Evolutionary conservation across 2,329 filamentous ascomycete species (phyloP).

Genomic region (Acarospora socialis): DNA sequence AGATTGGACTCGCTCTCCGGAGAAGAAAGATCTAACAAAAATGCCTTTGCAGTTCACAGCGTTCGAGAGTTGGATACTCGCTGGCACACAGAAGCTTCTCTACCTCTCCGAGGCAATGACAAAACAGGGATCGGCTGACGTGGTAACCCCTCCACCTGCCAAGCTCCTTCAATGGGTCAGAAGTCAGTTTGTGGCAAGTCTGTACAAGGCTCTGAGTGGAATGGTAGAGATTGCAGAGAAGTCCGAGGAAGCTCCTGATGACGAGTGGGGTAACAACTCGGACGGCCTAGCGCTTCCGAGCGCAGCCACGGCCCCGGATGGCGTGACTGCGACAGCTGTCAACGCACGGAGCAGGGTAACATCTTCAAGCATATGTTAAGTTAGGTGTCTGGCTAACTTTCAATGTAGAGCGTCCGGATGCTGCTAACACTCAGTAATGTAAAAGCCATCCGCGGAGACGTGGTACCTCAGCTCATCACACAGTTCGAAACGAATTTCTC

Average conservation of each 20-base stretch:
- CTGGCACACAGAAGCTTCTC: slow-evolving; percentile 85
- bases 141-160: slow-evolving; percentile 69
- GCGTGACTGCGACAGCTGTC: slow-evolving; percentile 32
- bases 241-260: slow-evolving; percentile 42
- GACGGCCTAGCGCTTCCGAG: slow-evolving; percentile 19
- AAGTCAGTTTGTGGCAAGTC: slow-evolving; percentile 78
- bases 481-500: slow-evolving; percentile 91
- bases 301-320: slow-evolving; percentile 21
- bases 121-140: slow-evolving; percentile 57
- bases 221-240: slow-evolving; percentile 95
- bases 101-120: slow-evolving; percentile 78
- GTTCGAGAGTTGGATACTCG: slow-evolving; percentile 69
- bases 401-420: slow-evolving; percentile 76
- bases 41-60: slow-evolving; percentile 78
- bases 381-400: slow-evolving; percentile 11
- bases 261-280: slow-evolving; percentile 14
- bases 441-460: slow-evolving; percentile 62
- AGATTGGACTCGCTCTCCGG: slow-evolving; percentile 75
- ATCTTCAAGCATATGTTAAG: too few relatives aligned
- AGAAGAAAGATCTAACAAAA: slow-evolving; percentile 73
- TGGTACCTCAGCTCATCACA: slow-evolving; percentile 75
- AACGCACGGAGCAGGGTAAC: slow-evolving; percentile 40
- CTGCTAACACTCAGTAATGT: slow-evolving; percentile 89
- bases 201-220: slow-evolving; percentile 87
- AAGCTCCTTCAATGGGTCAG: slow-evolving; percentile 86